Conservation (phyloP, 805 yeast species). For the Saccharomycopsis fermentans region DNA sequence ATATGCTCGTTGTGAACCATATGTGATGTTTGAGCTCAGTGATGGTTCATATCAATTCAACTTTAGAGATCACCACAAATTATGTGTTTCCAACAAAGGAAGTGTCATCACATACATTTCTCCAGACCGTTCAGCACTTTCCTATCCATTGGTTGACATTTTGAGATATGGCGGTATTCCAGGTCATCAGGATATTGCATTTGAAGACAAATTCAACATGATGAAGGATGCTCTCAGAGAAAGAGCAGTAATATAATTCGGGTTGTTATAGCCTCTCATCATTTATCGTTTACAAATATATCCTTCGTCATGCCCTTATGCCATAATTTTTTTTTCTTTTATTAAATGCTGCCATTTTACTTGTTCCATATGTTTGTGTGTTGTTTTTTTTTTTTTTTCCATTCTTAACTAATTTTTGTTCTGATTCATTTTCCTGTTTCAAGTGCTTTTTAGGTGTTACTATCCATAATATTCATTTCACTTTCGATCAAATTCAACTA, state of each 20-base stretch:
- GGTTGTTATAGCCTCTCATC: neutral
- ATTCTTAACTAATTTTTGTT: neutral
- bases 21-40: slow-evolving; percentile 86
- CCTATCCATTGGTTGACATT: slow-evolving; percentile 44
- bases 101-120: slow-evolving; percentile 71
- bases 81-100: slow-evolving; percentile 71
- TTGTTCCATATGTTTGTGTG: neutral
- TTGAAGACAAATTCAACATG: slow-evolving; percentile 36
- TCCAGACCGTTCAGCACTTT: slow-evolving; percentile 61
- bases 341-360: too few species aligned
- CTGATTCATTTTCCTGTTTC: neutral
- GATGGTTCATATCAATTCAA: slow-evolving; percentile 91
- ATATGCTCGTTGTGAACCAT: slow-evolving; percentile 68
- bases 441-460: neutral
- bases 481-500: neutral
- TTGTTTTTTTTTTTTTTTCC: too few species aligned
- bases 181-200: slow-evolving; percentile 35
- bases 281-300: too few species aligned
- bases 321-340: neutral
- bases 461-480: neutral
- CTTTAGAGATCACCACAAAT: slow-evolving; percentile 89
- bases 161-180: slow-evolving; percentile 39
- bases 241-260: slow-evolving; percentile 14
- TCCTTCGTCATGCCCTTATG: neutral
- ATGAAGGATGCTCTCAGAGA: slow-evolving; percentile 59